Conservation (phyloP, 2,329 filamentous ascomycete genomes). For the Ophiostoma montium region DNA sequence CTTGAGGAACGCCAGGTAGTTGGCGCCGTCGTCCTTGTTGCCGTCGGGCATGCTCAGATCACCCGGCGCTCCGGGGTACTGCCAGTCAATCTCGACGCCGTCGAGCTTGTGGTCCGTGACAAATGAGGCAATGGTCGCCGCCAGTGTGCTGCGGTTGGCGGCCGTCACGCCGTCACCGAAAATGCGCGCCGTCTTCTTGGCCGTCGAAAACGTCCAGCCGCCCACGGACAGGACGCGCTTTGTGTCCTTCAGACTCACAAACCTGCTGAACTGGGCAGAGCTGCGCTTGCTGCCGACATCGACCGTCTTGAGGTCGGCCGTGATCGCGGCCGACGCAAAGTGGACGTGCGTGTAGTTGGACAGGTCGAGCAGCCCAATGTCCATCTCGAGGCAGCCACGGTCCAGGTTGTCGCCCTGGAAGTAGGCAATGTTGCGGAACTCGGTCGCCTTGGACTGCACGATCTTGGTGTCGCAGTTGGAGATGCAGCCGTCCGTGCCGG, state of each 20-base stretch:
- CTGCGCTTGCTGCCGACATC: slow-evolving; percentile 8
- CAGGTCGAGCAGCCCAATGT: slow-evolving; percentile 13
- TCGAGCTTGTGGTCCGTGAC: slow-evolving; percentile 5
- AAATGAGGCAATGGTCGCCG: not conserved
- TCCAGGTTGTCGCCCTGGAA: slow-evolving; percentile 22
- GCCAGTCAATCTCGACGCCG: slow-evolving; percentile 11
- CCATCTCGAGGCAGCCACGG: slow-evolving; percentile 20
- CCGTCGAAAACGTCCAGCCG: slow-evolving; percentile 30
- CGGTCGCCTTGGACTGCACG: not conserved
- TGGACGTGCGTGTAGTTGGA: slow-evolving; percentile 18
- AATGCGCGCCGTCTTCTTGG: slow-evolving; percentile 21
- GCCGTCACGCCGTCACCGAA: slow-evolving; percentile 18
- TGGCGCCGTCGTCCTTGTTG: slow-evolving; percentile 17
- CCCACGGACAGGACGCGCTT: slow-evolving; percentile 28
- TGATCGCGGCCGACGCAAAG: slow-evolving; percentile 20
- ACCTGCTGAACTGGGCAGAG: slow-evolving; percentile 15
- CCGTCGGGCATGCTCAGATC: slow-evolving; percentile 20
- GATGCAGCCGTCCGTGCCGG: slow-evolving; percentile 24
- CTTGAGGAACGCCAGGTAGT: slow-evolving; percentile 23
- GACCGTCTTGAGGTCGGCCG: slow-evolving; percentile 13
- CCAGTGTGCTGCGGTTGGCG: slow-evolving; percentile 4
- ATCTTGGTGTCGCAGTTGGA: slow-evolving; percentile 26
- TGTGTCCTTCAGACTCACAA: not conserved
- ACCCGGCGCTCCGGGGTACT: slow-evolving; percentile 9
- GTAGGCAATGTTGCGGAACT: slow-evolving; percentile 18